These are phyloP conservation scores for Debaryomyces psychrophilus DNA, from an alignment of 1,139 yeast species.

Conservation along the genomic window DNA sequence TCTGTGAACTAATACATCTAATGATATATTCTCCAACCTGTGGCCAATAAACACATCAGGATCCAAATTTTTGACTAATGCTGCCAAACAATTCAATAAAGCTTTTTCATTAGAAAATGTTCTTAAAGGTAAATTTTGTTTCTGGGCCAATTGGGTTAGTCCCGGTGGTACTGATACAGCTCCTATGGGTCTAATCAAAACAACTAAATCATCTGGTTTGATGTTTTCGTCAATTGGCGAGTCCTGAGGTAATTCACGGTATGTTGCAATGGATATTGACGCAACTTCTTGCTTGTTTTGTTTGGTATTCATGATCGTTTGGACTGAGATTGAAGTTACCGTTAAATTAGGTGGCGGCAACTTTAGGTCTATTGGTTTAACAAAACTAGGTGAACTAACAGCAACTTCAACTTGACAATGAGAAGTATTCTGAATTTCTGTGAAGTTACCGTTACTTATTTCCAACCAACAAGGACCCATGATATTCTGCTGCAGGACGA, in stretches of 20 bases:
- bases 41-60: slow-evolving; percentile 95
- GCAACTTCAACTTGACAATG: slow-evolving; percentile 81
- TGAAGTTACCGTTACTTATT: slow-evolving; percentile 64
- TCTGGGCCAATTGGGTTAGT: slow-evolving; percentile 58
- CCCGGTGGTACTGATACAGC: slow-evolving; percentile 72
- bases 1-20: slow-evolving; percentile 82
- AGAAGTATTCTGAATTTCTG: slow-evolving; percentile 63
- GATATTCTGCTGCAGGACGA: slow-evolving; percentile 77
- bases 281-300: slow-evolving; percentile 85
- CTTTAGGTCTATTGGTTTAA: slow-evolving; percentile 54
- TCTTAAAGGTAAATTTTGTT: slow-evolving; percentile 52
- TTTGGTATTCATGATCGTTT: slow-evolving; percentile 73
- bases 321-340: slow-evolving; percentile 74
- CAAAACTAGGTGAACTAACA: slow-evolving; percentile 50
- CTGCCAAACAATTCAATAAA: slow-evolving; percentile 71
- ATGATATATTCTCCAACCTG: slow-evolving; percentile 72
- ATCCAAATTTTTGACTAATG: slow-evolving; percentile 69
- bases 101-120: slow-evolving; percentile 74
- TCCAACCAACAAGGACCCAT: slow-evolving; percentile 99
- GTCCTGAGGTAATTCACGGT: slow-evolving; percentile 69
- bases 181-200: slow-evolving; percentile 77
- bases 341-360: slow-evolving; percentile 65
- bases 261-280: slow-evolving; percentile 76
- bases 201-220: slow-evolving; percentile 59
- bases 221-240: slow-evolving; percentile 60